Conservation (phyloP, 2,329 filamentous ascomycete species). For the Scedosporium apiospermum region DNA sequence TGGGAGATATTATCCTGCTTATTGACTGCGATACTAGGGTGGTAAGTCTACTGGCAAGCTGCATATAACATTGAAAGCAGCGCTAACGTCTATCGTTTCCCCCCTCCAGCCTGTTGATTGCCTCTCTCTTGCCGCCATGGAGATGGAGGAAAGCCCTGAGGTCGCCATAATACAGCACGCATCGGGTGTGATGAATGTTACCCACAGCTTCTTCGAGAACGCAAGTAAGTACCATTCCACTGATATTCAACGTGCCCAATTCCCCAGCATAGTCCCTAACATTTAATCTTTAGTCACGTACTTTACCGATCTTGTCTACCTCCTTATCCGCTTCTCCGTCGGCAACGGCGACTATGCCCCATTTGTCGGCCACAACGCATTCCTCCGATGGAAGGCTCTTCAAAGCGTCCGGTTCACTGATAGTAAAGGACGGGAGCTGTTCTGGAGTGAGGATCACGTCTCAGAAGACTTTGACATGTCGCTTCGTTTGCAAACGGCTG, state of each 20-base stretch:
- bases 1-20: constrained; percentile 69
- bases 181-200: constrained; percentile 71
- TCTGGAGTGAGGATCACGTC: constrained; percentile 73
- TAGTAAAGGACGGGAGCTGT: constrained; percentile 65
- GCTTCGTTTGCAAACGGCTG: constrained; percentile 61
- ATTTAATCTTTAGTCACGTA: constrained; percentile 37
- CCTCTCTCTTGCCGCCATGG: constrained; percentile 67
- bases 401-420: constrained; percentile 64
- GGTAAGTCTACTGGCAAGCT: background rate
- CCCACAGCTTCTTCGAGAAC: constrained; percentile 62
- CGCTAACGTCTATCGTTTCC: constrained; percentile 48
- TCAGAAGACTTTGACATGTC: constrained; percentile 80
- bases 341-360: constrained; percentile 68
- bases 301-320: constrained; percentile 68
- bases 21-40: constrained; percentile 67
- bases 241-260: background rate
- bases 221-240: constrained; percentile 26
- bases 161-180: constrained; percentile 73
- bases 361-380: constrained; percentile 73
- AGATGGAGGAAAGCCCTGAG: constrained; percentile 72
- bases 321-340: constrained; percentile 67
- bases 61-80: constrained; percentile 34
- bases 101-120: constrained; percentile 64
- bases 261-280: background rate
- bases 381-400: constrained; percentile 66